Conservation (phyloP, 257 asterid species). For the Penstemon newberryi region DNA sequence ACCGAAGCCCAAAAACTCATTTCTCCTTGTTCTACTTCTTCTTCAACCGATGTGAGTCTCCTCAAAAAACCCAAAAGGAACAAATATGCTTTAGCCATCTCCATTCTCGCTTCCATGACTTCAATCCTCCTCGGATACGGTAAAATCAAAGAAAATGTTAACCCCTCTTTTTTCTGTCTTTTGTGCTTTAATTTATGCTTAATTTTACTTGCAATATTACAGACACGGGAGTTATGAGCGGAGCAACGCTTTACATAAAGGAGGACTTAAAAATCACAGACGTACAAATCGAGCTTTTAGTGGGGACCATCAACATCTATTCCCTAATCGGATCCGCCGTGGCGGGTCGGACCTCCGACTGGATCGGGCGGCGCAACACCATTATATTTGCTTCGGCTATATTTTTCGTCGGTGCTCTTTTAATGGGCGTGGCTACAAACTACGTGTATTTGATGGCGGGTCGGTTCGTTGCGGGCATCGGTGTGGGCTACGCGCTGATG, state of each 20-base stretch:
- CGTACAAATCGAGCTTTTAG: constrained; percentile 36
- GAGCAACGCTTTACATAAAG: constrained; percentile 39
- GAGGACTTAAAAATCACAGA: constrained; percentile 37
- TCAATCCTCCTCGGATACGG: constrained; percentile 51
- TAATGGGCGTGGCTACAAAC: constrained; percentile 45
- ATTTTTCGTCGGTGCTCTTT: constrained; percentile 41
- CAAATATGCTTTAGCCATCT: constrained; percentile 43
- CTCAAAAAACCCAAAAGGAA: constrained; percentile 32
- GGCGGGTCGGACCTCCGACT: constrained; percentile 47
- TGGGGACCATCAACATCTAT: constrained; percentile 39
- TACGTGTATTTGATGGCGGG: constrained; percentile 45
- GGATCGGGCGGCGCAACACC: constrained; percentile 50
- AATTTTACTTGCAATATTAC: not conserved
- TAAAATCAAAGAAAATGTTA: not conserved
- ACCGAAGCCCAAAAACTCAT: no score
- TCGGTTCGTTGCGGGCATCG: constrained; percentile 43
- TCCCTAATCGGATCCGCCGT: constrained; percentile 43
- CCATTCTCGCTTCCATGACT: constrained; percentile 50
- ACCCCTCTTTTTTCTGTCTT: not conserved
- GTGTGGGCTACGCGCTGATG: constrained; percentile 46
- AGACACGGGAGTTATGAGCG: constrained; percentile 49
- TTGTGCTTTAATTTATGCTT: not conserved
- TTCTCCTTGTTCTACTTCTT: no score
- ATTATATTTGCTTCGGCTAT: constrained; percentile 33
- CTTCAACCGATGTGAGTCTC: not conserved